These are phyloP conservation scores for Cladophialophora bantiana DNA, from an alignment of 2,329 filamentous ascomycete genomes.

Conservation along the genomic window DNA sequence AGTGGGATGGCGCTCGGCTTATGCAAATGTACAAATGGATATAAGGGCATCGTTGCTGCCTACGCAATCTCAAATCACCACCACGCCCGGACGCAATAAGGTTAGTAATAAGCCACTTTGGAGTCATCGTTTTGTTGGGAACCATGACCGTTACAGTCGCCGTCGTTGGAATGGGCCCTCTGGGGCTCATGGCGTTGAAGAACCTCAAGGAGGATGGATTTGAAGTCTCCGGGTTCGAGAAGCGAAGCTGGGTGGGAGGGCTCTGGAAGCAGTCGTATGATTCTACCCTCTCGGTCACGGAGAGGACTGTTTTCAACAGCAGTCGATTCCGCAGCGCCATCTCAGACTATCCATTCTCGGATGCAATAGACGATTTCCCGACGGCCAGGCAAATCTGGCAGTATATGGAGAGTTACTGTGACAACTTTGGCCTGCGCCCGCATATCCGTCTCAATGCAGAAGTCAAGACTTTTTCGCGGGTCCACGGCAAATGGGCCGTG, in stretches of 20 bases:
- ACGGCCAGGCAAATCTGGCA: conserved; percentile 45
- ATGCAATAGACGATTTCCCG: conserved; percentile 44
- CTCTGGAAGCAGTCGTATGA: conserved; percentile 55
- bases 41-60: not conserved
- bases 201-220: conserved; percentile 55
- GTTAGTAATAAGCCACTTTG: not conserved
- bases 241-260: conserved; percentile 51
- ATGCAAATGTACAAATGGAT: not conserved
- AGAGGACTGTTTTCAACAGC: conserved; percentile 46
- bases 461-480: conserved; percentile 44
- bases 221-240: conserved; percentile 51
- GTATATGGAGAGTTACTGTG: conserved; percentile 53
- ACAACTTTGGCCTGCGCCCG: conserved; percentile 48
- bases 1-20: not conserved
- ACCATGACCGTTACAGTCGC: conserved; percentile 27
- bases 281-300: conserved; percentile 44
- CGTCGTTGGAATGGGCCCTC: conserved; percentile 27
- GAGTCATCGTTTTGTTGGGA: not conserved
- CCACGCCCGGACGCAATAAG: not conserved
- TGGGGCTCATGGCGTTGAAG: conserved; percentile 44
- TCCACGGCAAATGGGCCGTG: conserved; percentile 47
- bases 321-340: conserved; percentile 52
- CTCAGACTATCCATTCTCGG: conserved; percentile 54
- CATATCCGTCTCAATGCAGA: conserved; percentile 47
- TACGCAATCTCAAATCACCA: not conserved